phyloP scores from a whole-genome alignment of 768 basidiomycete genomes.

The Boletus patriciae region DNA sequence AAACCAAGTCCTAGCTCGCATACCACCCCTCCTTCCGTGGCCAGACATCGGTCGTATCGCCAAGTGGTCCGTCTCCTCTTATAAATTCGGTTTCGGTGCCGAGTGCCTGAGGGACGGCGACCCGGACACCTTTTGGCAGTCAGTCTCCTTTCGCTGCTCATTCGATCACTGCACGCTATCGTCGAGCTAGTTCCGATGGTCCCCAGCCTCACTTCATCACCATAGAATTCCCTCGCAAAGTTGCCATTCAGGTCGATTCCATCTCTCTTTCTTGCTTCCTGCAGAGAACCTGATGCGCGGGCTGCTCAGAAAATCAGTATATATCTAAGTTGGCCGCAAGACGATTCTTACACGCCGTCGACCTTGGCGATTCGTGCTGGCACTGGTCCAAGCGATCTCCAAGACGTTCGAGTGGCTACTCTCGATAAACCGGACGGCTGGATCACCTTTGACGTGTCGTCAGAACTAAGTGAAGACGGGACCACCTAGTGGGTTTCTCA shows the following conservation, averaged over 20 bases:
- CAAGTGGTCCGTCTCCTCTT: constrained; percentile 95
- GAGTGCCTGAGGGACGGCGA: constrained; percentile 89
- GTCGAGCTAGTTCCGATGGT: constrained; percentile 75
- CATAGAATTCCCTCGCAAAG: constrained; percentile 87
- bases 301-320: constrained; percentile 77
- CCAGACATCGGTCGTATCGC: constrained; percentile 87
- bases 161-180: neutral
- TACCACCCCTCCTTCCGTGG: constrained; percentile 58
- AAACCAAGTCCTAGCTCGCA: constrained; percentile 30
- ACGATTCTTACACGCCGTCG: constrained; percentile 97
- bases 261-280: neutral
- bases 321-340: constrained; percentile 73
- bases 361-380: constrained; percentile 90
- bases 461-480: constrained; percentile 75
- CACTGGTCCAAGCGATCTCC: constrained; percentile 86
- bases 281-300: neutral
- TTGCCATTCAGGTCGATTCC: constrained; percentile 74
- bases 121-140: constrained; percentile 98
- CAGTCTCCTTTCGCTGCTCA: constrained; percentile 35
- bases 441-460: constrained; percentile 83
- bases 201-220: constrained; percentile 97
- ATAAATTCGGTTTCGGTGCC: constrained; percentile 94
- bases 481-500: constrained; percentile 66
- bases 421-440: constrained; percentile 93
- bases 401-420: constrained; percentile 84